These are phyloP conservation scores for Puccinia hordei DNA, from an alignment of 1,284 basidiomycete genomes.

Conservation along the genomic window DNA sequence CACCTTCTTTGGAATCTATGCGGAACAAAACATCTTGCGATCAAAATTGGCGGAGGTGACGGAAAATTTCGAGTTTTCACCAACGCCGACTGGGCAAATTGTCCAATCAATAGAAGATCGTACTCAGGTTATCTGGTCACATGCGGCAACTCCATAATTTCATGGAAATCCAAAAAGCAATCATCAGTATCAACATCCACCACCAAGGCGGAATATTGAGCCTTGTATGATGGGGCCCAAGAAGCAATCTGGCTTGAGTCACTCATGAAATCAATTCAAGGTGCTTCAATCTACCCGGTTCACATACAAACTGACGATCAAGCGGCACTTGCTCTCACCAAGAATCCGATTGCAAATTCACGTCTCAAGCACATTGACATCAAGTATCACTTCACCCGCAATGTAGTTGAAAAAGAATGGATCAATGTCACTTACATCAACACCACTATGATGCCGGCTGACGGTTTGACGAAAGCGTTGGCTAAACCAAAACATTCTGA, in stretches of 20 bases:
- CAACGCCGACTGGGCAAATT: not conserved
- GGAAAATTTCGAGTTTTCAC: not conserved
- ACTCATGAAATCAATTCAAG: not conserved
- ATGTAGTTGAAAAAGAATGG: no score
- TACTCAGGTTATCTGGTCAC: not conserved
- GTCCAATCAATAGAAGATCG: not conserved
- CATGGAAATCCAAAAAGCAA: constrained; percentile 10
- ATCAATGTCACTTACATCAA: no score
- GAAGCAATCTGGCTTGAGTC: not conserved
- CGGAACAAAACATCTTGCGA: not conserved
- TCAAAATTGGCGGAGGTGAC: not conserved
- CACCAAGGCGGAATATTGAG: constrained; percentile 8
- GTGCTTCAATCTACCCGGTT: not conserved
- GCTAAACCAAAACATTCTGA: no score
- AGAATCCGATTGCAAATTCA: not conserved
- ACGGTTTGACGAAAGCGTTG: no score
- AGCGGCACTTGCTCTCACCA: no score
- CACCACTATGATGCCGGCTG: no score
- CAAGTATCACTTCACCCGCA: constrained; percentile 6
- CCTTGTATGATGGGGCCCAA: constrained; percentile 4
- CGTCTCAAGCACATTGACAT: constrained; percentile 15
- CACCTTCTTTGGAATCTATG: not conserved
- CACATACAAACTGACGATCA: not conserved
- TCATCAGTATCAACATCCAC: not conserved
- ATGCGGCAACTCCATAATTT: not conserved